Base-by-base conservation (phyloP, 768 basidiomycete genomes). In the Leucocoprinus birnbaumii region DNA sequence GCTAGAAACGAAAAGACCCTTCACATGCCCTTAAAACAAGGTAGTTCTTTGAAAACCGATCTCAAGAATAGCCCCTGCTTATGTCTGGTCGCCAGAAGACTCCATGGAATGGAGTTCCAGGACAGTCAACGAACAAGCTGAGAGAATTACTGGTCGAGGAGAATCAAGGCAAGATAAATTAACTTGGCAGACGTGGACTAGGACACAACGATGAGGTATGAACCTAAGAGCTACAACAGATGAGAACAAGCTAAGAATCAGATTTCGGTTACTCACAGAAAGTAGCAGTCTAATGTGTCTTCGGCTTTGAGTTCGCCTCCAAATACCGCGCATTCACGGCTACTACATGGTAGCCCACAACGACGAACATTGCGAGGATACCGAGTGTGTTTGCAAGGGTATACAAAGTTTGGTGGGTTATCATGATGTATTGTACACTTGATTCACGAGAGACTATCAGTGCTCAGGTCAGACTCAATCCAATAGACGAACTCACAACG, bases 281-380 rank as follows among this genome's bases (percentile, higher is more conserved):
- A 6, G 18, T 14, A 37, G 10, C 48, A 37, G 14, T 22, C 25
- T 35, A 48, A 7, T 48, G 41, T 38, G 25, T 21, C 55, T 56
- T 62, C 19, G 63, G 62, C 38, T 51, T 53, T 55, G 67, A 61
- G 45, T 58, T 58, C 40, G 60, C 59, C 57, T 62, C 66, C 56
- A 68, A 67, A 66, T 66, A 79, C 58, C 67, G 65, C 19, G 84
- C 83, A 63, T 95, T 95, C 58, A 96, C 91, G 31, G 91, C 87
- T 48, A 98, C 75, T 63, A 96, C 83, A 73, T 98, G 95, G 71
- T 95, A 97, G 45, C 84, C 81, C 51, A 98, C 86, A 53, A 94
- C 87, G 4, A 89, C 85, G 61, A 92, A 63, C 87, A 98, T 93
- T 25, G 95, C 90, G 50, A 91, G 75, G 35, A 86, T 76, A 35